A percentile compares a stretch with the other conserved stretches of the same genome.
phyloP scores from a whole-genome alignment of 1,139 yeast species.

The Hansenula lynferdii region DNA sequence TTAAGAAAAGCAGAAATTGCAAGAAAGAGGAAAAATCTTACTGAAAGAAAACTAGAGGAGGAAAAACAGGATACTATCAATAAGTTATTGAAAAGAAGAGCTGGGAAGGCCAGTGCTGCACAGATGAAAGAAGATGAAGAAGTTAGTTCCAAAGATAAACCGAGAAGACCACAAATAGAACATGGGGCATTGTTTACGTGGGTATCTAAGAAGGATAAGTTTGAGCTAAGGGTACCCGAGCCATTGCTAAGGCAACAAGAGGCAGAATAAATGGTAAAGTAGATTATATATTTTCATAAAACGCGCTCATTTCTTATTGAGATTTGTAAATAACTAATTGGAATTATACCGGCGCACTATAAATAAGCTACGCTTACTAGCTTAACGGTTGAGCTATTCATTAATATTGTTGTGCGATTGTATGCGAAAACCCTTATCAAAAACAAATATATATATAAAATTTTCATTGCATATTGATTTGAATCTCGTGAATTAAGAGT shows the following conservation, averaged over 20 bases:
- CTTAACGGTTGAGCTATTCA: too few relatives aligned
- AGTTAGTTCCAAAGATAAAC: constrained; percentile 28
- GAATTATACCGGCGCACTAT: too few relatives aligned
- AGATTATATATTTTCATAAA: too few relatives aligned
- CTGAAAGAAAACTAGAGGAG: constrained; percentile 80
- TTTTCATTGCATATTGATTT: too few relatives aligned
- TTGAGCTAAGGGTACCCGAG: constrained; percentile 24
- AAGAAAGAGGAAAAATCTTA: constrained; percentile 80
- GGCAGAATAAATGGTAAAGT: too few relatives aligned
- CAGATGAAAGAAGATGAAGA: constrained; percentile 34
- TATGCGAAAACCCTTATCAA: too few relatives aligned
- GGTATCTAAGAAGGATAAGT: constrained; percentile 26
- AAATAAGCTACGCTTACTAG: too few relatives aligned
- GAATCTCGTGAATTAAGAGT: too few relatives aligned
- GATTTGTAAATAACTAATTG: too few relatives aligned
- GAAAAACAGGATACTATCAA: constrained; percentile 91
- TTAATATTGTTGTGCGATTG: too few relatives aligned
- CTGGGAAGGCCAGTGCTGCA: constrained; percentile 47
- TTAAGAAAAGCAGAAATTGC: constrained; percentile 84
- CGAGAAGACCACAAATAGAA: constrained; percentile 32
- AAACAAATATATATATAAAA: too few relatives aligned
- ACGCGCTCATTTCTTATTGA: too few relatives aligned
- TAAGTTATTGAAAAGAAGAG: constrained; percentile 78
- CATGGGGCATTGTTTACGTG: constrained; percentile 48
- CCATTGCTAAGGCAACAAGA: background rate